phyloP scores from a whole-genome alignment of 2,329 filamentous ascomycete species.

The Sporothrix curviconia region DNA sequence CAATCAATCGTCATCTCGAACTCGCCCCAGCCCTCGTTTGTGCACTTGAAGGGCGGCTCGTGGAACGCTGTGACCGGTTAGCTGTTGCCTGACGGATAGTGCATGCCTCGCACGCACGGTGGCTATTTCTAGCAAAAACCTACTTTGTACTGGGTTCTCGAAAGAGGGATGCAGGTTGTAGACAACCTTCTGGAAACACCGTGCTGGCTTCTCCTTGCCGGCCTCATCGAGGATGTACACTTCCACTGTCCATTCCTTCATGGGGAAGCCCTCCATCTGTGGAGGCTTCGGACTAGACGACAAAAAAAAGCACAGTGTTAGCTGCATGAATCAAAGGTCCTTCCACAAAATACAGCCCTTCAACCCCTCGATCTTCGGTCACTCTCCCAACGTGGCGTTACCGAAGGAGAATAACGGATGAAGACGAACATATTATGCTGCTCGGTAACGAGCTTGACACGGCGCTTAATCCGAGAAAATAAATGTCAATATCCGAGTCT shows the following conservation, averaged over 20 bases:
- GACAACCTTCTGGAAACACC: constrained; percentile 81
- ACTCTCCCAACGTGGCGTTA: neutral
- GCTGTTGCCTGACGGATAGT: neutral
- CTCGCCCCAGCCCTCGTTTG: constrained; percentile 96
- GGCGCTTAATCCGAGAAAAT: constrained; percentile 56
- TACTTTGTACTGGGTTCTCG: constrained; percentile 78
- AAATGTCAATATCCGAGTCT: neutral
- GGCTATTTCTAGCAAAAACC: constrained; percentile 29
- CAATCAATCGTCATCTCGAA: constrained; percentile 90
- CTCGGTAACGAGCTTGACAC: constrained; percentile 87
- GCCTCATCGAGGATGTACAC: constrained; percentile 79
- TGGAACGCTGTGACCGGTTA: constrained; percentile 57
- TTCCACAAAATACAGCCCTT: no score
- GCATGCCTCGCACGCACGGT: neutral
- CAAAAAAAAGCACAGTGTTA: neutral
- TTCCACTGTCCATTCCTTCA: constrained; percentile 86
- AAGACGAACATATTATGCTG: constrained; percentile 72
- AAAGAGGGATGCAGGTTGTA: constrained; percentile 96
- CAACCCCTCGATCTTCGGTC: no score
- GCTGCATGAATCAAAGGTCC: no score
- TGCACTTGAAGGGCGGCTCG: constrained; percentile 78
- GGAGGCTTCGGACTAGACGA: constrained; percentile 71
- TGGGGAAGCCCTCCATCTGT: constrained; percentile 79
- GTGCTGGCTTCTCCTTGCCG: constrained; percentile 76
- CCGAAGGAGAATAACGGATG: neutral